Conservation (phyloP, 148 eudicot species). For the Nepenthes gracilis region DNA sequence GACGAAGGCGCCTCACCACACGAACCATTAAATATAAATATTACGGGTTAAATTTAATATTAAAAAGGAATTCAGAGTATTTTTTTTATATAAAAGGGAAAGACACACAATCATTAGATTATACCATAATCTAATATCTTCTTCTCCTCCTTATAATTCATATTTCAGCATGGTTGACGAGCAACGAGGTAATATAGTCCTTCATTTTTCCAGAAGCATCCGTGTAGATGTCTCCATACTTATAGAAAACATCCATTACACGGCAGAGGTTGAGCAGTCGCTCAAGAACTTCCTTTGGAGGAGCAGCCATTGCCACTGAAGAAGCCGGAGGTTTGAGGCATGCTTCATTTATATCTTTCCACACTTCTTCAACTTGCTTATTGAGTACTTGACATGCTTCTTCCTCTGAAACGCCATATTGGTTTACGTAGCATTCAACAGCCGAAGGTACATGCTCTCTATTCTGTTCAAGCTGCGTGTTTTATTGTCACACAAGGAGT, state of each 20-base stretch:
- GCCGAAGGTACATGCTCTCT: constrained; percentile 24
- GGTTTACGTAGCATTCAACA: constrained; percentile 37
- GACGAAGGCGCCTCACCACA: too few species aligned
- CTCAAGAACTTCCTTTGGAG: constrained; percentile 17
- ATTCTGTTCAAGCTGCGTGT: constrained; percentile 24
- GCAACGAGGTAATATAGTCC: background rate
- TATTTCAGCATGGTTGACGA: background rate
- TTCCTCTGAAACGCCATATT: constrained; percentile 23
- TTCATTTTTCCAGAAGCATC: background rate
- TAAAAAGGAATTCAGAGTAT: too few species aligned
- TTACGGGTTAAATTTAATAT: too few species aligned
- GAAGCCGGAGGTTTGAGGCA: constrained; percentile 16
- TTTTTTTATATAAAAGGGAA: too few species aligned
- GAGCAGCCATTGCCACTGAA: background rate
- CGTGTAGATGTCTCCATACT: constrained; percentile 20
- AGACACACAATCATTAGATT: too few species aligned
- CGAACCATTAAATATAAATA: too few species aligned
- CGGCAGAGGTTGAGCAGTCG: constrained; percentile 25
- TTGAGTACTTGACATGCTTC: constrained; percentile 11
- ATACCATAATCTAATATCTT: too few species aligned
- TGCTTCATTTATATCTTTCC: constrained; percentile 35
- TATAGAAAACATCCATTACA: constrained; percentile 25
- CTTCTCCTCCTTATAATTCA: background rate
- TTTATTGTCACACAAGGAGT: too few species aligned
- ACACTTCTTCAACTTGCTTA: constrained; percentile 22